A percentile compares a stretch with the other conserved stretches of the same genome.
phyloP scores from a whole-genome alignment of 2,329 filamentous ascomycete species.

The Colletotrichum scovillei region DNA sequence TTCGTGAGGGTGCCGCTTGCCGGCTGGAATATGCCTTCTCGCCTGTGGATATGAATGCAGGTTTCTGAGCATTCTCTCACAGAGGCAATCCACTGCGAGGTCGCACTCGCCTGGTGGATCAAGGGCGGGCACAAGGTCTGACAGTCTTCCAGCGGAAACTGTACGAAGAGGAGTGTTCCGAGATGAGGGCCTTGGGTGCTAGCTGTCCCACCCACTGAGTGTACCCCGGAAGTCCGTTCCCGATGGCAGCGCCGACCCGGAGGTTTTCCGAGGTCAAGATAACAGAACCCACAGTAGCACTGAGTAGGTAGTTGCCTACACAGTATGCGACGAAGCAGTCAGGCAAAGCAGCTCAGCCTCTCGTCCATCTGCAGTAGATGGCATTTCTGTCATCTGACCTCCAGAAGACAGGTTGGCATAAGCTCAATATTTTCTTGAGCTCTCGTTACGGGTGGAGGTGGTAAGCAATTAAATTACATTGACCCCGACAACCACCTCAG shows the following conservation, averaged over 20 bases:
- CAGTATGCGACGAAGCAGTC: background rate
- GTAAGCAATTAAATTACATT: constrained; percentile 6
- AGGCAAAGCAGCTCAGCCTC: background rate
- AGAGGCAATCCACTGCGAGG: background rate
- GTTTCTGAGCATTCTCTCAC: background rate
- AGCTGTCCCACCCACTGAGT: background rate
- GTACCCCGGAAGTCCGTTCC: constrained; percentile 6
- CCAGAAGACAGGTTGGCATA: background rate
- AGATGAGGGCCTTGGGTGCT: background rate
- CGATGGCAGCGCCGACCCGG: constrained; percentile 8
- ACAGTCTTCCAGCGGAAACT: background rate
- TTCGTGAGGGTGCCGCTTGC: background rate
- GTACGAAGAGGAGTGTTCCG: background rate
- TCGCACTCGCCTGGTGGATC: constrained; percentile 15
- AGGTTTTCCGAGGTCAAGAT: constrained; percentile 27
- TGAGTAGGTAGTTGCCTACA: background rate
- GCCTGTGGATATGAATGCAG: constrained; percentile 4
- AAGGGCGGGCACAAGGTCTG: background rate
- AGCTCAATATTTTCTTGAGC: background rate
- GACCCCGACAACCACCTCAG: background rate
- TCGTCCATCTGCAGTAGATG: background rate
- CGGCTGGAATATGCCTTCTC: background rate
- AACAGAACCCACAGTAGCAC: background rate
- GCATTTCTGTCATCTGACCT: background rate
- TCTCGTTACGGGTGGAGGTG: background rate